These are phyloP conservation scores for Rhodotorula glutinis DNA, from an alignment of 1,284 basidiomycete species.

Conservation along the genomic window DNA sequence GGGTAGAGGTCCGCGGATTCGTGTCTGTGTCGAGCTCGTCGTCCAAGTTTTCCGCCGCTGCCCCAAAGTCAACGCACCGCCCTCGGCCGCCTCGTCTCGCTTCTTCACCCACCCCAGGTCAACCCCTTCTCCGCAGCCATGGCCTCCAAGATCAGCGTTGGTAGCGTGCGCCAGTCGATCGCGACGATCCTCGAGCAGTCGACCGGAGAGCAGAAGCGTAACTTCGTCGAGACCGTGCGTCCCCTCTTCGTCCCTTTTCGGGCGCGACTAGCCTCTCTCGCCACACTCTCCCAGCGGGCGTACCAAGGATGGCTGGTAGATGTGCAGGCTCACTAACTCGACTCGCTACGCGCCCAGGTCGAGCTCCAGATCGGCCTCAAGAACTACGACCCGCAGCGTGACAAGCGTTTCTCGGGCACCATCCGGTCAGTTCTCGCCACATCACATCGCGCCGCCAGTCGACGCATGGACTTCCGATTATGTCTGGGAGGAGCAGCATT, in stretches of 20 bases:
- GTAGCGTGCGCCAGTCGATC: conserved; percentile 94
- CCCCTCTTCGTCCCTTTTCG: no score
- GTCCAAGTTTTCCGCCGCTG: no score
- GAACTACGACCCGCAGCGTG: conserved; percentile 95
- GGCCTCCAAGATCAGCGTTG: conserved; percentile 64
- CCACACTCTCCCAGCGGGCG: no score
- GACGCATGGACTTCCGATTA: not conserved
- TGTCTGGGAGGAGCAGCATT: not conserved
- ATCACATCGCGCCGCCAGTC: no score
- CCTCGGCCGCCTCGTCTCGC: not conserved
- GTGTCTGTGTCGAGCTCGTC: no score
- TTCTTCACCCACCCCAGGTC: conserved; percentile 2
- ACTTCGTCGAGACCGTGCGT: conserved; percentile 57
- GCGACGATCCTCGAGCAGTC: conserved; percentile 55
- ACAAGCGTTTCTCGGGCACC: conserved; percentile 96
- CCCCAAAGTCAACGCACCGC: no score
- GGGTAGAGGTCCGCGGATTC: no score
- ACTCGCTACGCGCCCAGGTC: conserved; percentile 48
- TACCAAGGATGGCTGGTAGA: no score
- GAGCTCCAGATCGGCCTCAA: conserved; percentile 96
- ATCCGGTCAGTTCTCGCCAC: conserved; percentile 64
- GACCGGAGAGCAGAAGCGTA: conserved; percentile 77
- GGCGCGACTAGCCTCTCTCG: conserved; percentile 1
- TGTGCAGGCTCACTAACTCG: no score
- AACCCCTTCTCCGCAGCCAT: not conserved